Conservation (phyloP, 805 yeast genomes). For the Kodamaea kaohsiungensis region DNA sequence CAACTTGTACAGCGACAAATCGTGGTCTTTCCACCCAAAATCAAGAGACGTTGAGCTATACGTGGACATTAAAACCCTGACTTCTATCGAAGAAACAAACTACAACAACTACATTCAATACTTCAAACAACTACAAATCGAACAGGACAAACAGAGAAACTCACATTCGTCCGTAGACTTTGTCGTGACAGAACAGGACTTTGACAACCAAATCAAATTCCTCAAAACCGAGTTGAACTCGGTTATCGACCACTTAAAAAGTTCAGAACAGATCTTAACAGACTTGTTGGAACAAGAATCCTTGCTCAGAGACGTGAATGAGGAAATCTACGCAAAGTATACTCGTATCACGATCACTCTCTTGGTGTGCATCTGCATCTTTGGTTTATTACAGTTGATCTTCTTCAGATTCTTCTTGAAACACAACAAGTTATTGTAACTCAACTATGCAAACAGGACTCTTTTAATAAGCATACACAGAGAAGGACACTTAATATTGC, state of each 20-base stretch:
- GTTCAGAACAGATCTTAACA: conserved; percentile 27
- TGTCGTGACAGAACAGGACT: conserved; percentile 32
- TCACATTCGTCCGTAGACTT: conserved; percentile 10
- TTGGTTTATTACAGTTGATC: conserved; percentile 34
- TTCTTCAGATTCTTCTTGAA: conserved; percentile 33
- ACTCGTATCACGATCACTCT: conserved; percentile 30
- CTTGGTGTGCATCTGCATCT: conserved; percentile 25
- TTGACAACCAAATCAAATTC: conserved; percentile 30
- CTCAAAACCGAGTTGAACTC: conserved; percentile 33
- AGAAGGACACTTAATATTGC: background rate
- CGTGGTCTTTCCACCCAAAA: conserved; percentile 42
- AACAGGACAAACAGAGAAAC: conserved; percentile 8
- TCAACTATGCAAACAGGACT: background rate
- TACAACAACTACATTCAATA: conserved; percentile 37
- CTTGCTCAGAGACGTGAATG: conserved; percentile 39
- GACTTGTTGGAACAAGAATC: conserved; percentile 35
- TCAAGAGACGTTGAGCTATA: conserved; percentile 32
- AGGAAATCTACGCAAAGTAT: conserved; percentile 36
- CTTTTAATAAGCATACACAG: background rate
- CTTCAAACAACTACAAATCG: conserved; percentile 21
- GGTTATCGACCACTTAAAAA: conserved; percentile 30
- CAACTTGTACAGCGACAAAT: conserved; percentile 40
- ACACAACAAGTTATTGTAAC: conserved; percentile 22
- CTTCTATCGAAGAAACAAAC: conserved; percentile 35
- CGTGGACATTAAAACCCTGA: conserved; percentile 38